phyloP scores from a whole-genome alignment of 352 stramenopile species.

The Pythium guiyangense region DNA sequence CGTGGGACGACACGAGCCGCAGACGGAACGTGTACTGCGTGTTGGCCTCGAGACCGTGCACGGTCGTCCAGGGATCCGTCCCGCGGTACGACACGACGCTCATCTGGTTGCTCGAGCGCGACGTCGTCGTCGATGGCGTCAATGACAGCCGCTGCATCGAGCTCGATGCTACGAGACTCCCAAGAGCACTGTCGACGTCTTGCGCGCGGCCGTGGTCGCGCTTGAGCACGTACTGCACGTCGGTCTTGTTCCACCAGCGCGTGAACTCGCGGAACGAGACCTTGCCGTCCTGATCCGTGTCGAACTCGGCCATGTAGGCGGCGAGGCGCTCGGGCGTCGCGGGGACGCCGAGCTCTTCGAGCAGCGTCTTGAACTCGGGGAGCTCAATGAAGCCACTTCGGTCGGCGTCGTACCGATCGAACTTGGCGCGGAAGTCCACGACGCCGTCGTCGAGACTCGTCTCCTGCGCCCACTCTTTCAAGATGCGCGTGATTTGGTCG shows the following conservation, averaged over 20 bases:
- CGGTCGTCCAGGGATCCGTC: constrained; percentile 27
- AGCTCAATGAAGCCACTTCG: constrained; percentile 76
- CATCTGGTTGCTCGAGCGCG: constrained; percentile 31
- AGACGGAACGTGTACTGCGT: constrained; percentile 83
- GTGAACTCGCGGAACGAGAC: constrained; percentile 88
- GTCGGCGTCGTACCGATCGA: constrained; percentile 71
- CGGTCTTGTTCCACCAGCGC: constrained; percentile 79
- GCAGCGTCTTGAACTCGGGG: constrained; percentile 77
- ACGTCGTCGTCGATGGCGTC: constrained; percentile 7
- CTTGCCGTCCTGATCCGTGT: constrained; percentile 71
- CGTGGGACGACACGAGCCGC: constrained; percentile 66
- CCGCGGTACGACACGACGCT: constrained; percentile 73
- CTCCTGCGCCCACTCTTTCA: constrained; percentile 86
- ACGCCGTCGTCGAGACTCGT: constrained; percentile 65
- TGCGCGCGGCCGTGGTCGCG: constrained; percentile 27
- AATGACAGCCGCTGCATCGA: constrained; percentile 5
- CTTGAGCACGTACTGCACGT: constrained; percentile 86
- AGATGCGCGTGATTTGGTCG: constrained; percentile 59
- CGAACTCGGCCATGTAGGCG: constrained; percentile 83
- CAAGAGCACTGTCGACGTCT: background rate
- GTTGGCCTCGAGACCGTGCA: constrained; percentile 79
- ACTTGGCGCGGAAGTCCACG: constrained; percentile 71
- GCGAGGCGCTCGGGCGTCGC: constrained; percentile 75
- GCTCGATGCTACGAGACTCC: background rate
- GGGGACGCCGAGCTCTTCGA: constrained; percentile 83